Percentiles rank a stretch among this genome's conserved stretches.
phyloP scores from a whole-genome alignment of 208 protist genomes.

The Borovskyia barvae region DNA sequence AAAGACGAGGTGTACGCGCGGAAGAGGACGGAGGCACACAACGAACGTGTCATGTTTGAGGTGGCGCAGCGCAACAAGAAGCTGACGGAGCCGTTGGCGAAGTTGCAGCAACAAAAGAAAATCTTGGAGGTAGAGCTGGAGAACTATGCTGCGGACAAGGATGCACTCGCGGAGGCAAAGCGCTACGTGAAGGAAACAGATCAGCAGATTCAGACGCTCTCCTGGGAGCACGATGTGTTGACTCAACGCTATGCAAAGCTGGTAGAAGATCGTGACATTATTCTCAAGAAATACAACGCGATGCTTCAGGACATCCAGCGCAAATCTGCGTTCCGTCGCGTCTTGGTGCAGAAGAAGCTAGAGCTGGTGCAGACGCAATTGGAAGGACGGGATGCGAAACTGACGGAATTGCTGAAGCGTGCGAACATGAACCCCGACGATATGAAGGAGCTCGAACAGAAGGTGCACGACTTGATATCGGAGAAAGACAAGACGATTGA shows the following conservation, averaged over 20 bases:
- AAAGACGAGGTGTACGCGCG: constrained; percentile 96
- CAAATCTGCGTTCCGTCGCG: constrained; percentile 93
- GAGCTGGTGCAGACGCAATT: constrained; percentile 89
- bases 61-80: constrained; percentile 96
- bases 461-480: constrained; percentile 95
- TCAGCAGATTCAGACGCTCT: constrained; percentile 88
- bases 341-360: constrained; percentile 95
- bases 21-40: constrained; percentile 93
- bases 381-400: constrained; percentile 92
- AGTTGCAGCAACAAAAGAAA: constrained; percentile 90
- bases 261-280: constrained; percentile 94
- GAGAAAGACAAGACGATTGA: constrained; percentile 96
- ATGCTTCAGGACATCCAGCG: constrained; percentile 96
- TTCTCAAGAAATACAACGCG: constrained; percentile 93
- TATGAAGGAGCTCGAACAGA: constrained; percentile 89
- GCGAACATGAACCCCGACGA: constrained; percentile 93
- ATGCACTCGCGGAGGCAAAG: constrained; percentile 83
- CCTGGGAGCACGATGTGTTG: constrained; percentile 96
- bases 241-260: constrained; percentile 91
- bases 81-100: constrained; percentile 94
- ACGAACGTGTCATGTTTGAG: constrained; percentile 98
- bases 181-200: constrained; percentile 67
- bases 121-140: constrained; percentile 88
- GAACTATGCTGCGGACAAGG: constrained; percentile 90
- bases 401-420: constrained; percentile 92